phyloP scores from a whole-genome alignment of 306 rosid species.

The Castanea sativa region DNA sequence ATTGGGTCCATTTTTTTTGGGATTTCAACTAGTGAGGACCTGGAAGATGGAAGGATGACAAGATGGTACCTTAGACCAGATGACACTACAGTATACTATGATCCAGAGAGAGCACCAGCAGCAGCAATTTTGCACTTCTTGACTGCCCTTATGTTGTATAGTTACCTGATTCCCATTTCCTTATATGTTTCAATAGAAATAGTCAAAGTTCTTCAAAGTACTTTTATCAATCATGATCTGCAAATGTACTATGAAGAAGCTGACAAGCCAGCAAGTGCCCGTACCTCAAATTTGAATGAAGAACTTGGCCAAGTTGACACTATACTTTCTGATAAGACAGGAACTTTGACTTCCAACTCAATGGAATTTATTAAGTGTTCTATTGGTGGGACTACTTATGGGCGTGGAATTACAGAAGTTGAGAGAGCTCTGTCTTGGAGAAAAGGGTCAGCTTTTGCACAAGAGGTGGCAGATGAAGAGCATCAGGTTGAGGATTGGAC shows the following conservation, averaged over 20 bases:
- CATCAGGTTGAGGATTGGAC: constrained; percentile 28
- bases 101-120: constrained; percentile 55
- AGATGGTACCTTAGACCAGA: constrained; percentile 98
- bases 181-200: constrained; percentile 93
- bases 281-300: constrained; percentile 95
- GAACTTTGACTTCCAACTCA: constrained; percentile 95
- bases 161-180: constrained; percentile 95
- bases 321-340: constrained; percentile 94
- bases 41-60: constrained; percentile 55
- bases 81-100: constrained; percentile 53
- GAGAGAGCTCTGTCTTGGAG: constrained; percentile 80
- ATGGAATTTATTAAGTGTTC: constrained; percentile 99
- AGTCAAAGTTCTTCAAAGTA: constrained; percentile 89
- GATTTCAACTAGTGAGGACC: constrained; percentile 53
- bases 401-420: constrained; percentile 84
- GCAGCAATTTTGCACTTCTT: constrained; percentile 83
- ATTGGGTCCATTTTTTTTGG: constrained; percentile 79
- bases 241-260: constrained; percentile 85
- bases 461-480: constrained; percentile 28
- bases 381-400: constrained; percentile 81
- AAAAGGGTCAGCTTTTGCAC: constrained; percentile 41
- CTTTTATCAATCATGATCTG: constrained; percentile 83
- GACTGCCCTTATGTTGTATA: constrained; percentile 80
- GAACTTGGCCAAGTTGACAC: constrained; percentile 99
- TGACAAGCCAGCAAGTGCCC: constrained; percentile 88